Evolutionary conservation across 1,284 basidiomycete species (phyloP).

Genomic region (Kwoniella shivajii): DNA sequence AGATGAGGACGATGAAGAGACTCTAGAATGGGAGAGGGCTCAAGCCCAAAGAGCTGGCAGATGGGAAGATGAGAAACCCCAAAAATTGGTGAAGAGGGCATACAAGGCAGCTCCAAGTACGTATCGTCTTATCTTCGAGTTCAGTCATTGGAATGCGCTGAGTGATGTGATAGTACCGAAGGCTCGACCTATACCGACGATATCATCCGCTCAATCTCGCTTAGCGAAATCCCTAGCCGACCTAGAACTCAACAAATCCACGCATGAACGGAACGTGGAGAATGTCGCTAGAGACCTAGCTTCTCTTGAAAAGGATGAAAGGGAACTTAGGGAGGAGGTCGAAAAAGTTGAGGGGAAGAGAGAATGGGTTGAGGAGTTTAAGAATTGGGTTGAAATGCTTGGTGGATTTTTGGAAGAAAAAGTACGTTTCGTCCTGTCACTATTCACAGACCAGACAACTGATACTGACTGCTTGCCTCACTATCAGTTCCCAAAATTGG

Average conservation of each 20-base stretch:
- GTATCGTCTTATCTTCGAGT: conserved; percentile 38
- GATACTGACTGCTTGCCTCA: not conserved
- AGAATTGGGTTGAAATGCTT: conserved; percentile 82
- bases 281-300: conserved; percentile 63
- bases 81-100: conserved; percentile 47
- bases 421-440: conserved; percentile 56
- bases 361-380: conserved; percentile 83
- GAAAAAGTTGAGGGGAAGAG: conserved; percentile 76
- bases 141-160: too few relatives aligned
- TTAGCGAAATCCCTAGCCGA: conserved; percentile 66
- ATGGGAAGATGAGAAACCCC: conserved; percentile 31
- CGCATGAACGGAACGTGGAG: conserved; percentile 45
- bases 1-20: conserved; percentile 76
- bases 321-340: conserved; percentile 77
- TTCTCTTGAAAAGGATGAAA: conserved; percentile 72
- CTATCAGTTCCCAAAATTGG: conserved; percentile 75
- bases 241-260: conserved; percentile 52
- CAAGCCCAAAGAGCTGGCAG: conserved; percentile 73
- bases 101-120: conserved; percentile 78
- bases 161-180: conserved; percentile 61
- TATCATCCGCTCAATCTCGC: conserved; percentile 70
- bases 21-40: conserved; percentile 84
- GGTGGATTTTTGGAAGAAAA: conserved; percentile 90
- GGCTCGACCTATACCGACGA: conserved; percentile 60
- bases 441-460: too few relatives aligned